These are phyloP conservation scores for Paspalum vaginatum DNA, from an alignment of 176 grass and related monocot species.

Conservation along the genomic window DNA sequence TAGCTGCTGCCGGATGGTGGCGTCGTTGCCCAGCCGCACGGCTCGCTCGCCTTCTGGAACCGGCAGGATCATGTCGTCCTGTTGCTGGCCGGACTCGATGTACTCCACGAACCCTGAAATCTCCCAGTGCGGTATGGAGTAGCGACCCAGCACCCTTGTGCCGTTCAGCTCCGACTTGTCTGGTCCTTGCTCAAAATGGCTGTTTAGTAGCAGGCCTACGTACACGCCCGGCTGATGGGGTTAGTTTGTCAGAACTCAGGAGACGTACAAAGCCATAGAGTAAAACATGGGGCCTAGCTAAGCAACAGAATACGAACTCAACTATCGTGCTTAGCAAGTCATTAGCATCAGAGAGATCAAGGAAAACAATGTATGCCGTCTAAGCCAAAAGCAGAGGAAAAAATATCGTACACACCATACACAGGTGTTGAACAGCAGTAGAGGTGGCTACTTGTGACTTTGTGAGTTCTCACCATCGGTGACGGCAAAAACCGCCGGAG, in stretches of 20 bases:
- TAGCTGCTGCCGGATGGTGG: constrained; percentile 53
- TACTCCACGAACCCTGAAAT: constrained; percentile 59
- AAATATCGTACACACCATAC: not conserved
- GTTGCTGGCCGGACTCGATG: constrained; percentile 50
- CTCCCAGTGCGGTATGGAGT: constrained; percentile 53
- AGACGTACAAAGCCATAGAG: not conserved
- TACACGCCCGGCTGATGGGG: not conserved
- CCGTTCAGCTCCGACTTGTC: constrained; percentile 41
- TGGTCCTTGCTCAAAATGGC: constrained; percentile 45
- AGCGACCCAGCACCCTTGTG: constrained; percentile 4
- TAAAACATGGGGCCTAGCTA: no score
- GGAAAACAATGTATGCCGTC: not conserved
- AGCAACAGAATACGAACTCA: no score
- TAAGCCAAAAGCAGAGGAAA: not conserved
- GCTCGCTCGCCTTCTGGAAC: constrained; percentile 47
- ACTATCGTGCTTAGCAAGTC: not conserved
- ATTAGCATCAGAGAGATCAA: not conserved
- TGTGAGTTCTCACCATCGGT: constrained; percentile 43
- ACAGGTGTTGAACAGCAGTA: not conserved
- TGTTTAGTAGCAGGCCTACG: constrained; percentile 56
- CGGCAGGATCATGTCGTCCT: constrained; percentile 54
- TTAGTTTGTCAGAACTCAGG: not conserved
- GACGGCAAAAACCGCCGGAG: constrained; percentile 13
- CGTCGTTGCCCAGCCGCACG: constrained; percentile 66
- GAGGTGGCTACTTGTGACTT: not conserved